phyloP scores from a whole-genome alignment of 164 flowering plant genomes.

The Liquidambar formosana region DNA sequence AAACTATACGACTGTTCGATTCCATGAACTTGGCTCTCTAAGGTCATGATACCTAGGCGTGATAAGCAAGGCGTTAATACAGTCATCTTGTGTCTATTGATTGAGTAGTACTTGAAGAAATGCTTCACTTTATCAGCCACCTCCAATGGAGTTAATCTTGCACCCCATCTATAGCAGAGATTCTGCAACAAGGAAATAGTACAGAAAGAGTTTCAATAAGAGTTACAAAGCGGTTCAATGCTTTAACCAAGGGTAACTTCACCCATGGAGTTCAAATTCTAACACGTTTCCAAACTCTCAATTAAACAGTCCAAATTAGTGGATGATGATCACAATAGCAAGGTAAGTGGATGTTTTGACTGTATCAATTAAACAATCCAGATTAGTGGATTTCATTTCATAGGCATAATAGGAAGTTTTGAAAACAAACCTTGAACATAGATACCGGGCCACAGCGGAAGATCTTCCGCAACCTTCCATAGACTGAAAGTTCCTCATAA shows the following conservation, averaged over 20 bases:
- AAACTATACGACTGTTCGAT: too few species aligned
- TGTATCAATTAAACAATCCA: neutral
- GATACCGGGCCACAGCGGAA: slow-evolving; percentile 95
- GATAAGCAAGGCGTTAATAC: slow-evolving; percentile 92
- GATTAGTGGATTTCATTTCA: neutral
- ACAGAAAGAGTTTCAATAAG: neutral
- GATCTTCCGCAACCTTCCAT: slow-evolving; percentile 87
- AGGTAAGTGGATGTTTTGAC: neutral
- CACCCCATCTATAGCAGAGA: slow-evolving; percentile 86
- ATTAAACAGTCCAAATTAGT: too few species aligned
- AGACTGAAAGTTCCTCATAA: slow-evolving; percentile 89
- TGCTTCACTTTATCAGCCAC: slow-evolving; percentile 89
- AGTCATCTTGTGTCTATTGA: slow-evolving; percentile 97
- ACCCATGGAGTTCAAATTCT: too few species aligned
- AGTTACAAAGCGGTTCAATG: neutral
- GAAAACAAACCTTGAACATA: slow-evolving; percentile 79
- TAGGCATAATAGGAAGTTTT: neutral
- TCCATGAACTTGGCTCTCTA: neutral
- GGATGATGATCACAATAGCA: neutral
- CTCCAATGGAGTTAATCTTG: slow-evolving; percentile 61
- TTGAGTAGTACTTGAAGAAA: slow-evolving; percentile 94
- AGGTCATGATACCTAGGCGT: slow-evolving; percentile 71
- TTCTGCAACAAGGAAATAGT: slow-evolving; percentile 45
- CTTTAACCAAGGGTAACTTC: neutral
- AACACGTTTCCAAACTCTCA: too few species aligned